A percentile compares a stretch with the other conserved stretches of the same genome.
These are phyloP conservation scores for Gautieria morchelliformis DNA, from an alignment of 768 basidiomycete species.

Conservation along the genomic window DNA sequence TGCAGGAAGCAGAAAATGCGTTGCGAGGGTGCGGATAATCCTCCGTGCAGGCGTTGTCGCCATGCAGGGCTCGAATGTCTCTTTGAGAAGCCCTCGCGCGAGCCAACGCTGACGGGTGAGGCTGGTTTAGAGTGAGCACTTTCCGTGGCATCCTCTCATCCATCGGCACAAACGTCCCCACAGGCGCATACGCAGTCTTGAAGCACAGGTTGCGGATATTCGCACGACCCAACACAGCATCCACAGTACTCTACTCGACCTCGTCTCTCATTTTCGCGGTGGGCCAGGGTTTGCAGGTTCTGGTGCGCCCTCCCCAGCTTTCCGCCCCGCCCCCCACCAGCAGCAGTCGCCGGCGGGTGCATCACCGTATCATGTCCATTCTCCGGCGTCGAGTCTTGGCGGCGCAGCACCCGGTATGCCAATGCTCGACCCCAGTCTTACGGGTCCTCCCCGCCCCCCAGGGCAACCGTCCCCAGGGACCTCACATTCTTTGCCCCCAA, in stretches of 20 bases:
- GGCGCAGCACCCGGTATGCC: background rate
- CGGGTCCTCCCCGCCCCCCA: background rate
- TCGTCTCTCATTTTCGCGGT: constrained; percentile 68
- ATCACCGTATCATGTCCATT: constrained; percentile 7
- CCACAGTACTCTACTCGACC: constrained; percentile 69
- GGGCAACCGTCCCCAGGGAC: constrained; percentile 3
- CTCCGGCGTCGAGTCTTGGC: constrained; percentile 6
- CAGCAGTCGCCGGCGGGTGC: constrained; percentile 36
- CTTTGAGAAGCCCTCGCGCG: constrained; percentile 88
- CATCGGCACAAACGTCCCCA: constrained; percentile 11
- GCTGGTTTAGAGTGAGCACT: constrained; percentile 75
- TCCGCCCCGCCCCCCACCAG: background rate
- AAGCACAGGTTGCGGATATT: constrained; percentile 78
- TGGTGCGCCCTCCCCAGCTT: background rate
- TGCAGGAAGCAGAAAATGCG: constrained; percentile 97
- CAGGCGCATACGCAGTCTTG: constrained; percentile 87
- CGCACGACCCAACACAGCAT: constrained; percentile 64
- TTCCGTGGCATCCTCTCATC: background rate
- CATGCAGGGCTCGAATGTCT: constrained; percentile 86
- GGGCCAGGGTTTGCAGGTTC: constrained; percentile 17
- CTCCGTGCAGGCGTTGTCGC: constrained; percentile 90
- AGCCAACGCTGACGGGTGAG: constrained; percentile 80
- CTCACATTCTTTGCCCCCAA: background rate
- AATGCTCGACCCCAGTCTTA: constrained; percentile 1
- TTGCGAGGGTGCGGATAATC: constrained; percentile 93